A percentile compares a stretch with the other conserved stretches of the same genome.
Conservation (phyloP, 1,284 basidiomycete species). For the Hymenochaete sp. region DNA sequence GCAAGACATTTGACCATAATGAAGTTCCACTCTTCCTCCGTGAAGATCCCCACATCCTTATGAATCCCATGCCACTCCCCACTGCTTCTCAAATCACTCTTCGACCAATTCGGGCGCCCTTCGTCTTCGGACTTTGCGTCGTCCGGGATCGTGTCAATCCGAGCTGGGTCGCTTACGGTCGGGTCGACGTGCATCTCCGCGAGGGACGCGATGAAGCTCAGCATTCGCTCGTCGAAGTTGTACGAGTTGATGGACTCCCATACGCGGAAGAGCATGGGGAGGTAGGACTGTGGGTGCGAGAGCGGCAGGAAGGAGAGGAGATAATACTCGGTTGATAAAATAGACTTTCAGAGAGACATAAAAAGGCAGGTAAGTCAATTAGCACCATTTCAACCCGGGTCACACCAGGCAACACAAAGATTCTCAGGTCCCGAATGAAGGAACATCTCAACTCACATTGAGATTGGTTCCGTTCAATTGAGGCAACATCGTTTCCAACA, state of each 20-base stretch:
- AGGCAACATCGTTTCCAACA: constrained; percentile 79
- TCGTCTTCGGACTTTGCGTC: constrained; percentile 62
- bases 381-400: background rate
- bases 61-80: constrained; percentile 59
- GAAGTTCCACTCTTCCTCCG: constrained; percentile 77
- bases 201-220: constrained; percentile 61
- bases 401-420: constrained; percentile 12
- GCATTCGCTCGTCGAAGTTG: constrained; percentile 76
- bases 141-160: constrained; percentile 57
- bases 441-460: constrained; percentile 41
- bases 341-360: constrained; percentile 35
- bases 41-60: constrained; percentile 82
- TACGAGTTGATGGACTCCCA: constrained; percentile 83
- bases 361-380: background rate
- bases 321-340: constrained; percentile 75
- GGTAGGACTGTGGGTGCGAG: constrained; percentile 70
- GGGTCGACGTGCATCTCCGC: constrained; percentile 70
- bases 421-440: background rate
- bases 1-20: constrained; percentile 90
- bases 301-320: constrained; percentile 74
- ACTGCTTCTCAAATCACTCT: constrained; percentile 34
- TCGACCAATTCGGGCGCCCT: constrained; percentile 47
- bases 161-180: constrained; percentile 60
- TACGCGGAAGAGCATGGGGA: constrained; percentile 71
- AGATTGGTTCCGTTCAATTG: constrained; percentile 66